These are phyloP conservation scores for Coemansia sp. DNA, from an alignment of 192 early-diverging fungal species.

Conservation along the genomic window DNA sequence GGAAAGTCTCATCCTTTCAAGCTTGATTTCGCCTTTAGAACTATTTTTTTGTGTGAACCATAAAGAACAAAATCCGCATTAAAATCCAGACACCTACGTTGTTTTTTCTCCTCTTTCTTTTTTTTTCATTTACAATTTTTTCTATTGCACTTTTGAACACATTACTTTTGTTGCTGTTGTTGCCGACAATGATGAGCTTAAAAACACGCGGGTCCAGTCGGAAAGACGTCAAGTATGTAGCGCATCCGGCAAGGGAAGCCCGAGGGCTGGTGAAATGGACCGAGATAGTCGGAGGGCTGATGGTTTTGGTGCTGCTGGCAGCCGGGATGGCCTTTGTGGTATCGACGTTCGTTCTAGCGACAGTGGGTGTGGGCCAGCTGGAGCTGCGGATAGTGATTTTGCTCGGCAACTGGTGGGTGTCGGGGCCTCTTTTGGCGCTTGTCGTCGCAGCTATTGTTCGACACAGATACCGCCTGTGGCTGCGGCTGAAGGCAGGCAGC, in stretches of 20 bases:
- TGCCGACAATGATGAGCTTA: neutral
- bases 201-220: neutral
- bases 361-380: slow-evolving; percentile 44
- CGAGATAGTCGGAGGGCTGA: slow-evolving; percentile 29
- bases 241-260: neutral
- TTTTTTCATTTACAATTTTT: neutral
- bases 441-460: slow-evolving; percentile 17
- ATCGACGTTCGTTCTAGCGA: slow-evolving; percentile 42
- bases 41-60: too few species aligned
- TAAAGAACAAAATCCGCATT: too few species aligned
- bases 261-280: slow-evolving; percentile 4
- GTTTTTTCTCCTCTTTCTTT: neutral
- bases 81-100: too few species aligned
- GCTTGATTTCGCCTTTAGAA: too few species aligned
- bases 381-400: slow-evolving; percentile 41
- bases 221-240: neutral
- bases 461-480: slow-evolving; percentile 18
- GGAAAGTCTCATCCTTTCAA: too few species aligned
- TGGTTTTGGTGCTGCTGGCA: slow-evolving; percentile 29
- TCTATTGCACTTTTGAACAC: neutral
- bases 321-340: slow-evolving; percentile 27
- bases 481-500: slow-evolving; percentile 15
- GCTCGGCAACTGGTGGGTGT: slow-evolving; percentile 33
- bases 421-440: slow-evolving; percentile 20
- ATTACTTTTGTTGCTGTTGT: neutral